phyloP scores from a whole-genome alignment of 2,329 filamentous ascomycete species.

The Iodosphaeria phyllophila region DNA sequence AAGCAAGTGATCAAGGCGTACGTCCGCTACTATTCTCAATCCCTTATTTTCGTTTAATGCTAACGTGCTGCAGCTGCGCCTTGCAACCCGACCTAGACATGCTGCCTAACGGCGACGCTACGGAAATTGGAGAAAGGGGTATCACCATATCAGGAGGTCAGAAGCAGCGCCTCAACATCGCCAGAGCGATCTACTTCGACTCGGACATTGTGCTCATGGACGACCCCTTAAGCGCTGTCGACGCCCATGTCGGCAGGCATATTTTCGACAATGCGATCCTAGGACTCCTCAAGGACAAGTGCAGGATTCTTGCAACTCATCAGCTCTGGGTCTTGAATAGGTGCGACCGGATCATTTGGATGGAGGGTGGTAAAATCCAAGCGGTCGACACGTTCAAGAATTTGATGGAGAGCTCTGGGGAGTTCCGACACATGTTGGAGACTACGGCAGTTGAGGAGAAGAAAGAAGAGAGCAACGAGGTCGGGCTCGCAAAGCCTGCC shows the following conservation, averaged over 20 bases:
- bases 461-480: slow-evolving; percentile 31
- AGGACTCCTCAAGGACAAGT: slow-evolving; percentile 75
- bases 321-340: slow-evolving; percentile 83
- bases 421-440: slow-evolving; percentile 72
- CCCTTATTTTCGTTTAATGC: background rate
- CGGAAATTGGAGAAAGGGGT: slow-evolving; percentile 87
- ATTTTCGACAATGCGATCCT: slow-evolving; percentile 92
- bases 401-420: slow-evolving; percentile 59
- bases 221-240: slow-evolving; percentile 49
- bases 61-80: slow-evolving; percentile 42
- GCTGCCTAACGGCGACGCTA: slow-evolving; percentile 74
- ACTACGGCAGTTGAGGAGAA: slow-evolving; percentile 58
- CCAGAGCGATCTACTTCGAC: slow-evolving; percentile 56
- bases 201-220: slow-evolving; percentile 52
- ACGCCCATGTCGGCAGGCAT: slow-evolving; percentile 50
- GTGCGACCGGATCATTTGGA: slow-evolving; percentile 84
- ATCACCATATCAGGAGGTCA: slow-evolving; percentile 93
- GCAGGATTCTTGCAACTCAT: slow-evolving; percentile 80
- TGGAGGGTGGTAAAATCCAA: slow-evolving; percentile 70
- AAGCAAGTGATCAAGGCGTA: slow-evolving; percentile 61
- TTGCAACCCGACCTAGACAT: slow-evolving; percentile 75
- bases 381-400: slow-evolving; percentile 82
- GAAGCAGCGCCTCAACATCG: slow-evolving; percentile 89
- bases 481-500: slow-evolving; percentile 25
- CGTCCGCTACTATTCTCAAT: slow-evolving; percentile 12